Evolutionary conservation across 106 monocot species (phyloP), one percentile per base, ranked within the genome.

Genomic region (Cymbidium sinense): DNA sequence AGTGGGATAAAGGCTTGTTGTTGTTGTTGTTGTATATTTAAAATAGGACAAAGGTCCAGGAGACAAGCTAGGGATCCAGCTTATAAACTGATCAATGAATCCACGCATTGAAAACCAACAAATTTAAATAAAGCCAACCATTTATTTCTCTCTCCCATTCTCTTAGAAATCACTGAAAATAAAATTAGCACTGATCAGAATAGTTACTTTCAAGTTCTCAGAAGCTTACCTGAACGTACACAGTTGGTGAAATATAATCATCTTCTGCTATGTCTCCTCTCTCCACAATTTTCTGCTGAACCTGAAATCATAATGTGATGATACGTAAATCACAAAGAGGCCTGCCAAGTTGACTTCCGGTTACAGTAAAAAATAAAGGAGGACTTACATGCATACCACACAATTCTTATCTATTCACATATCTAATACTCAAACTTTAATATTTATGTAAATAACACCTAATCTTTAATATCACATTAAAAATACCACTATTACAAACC

Each of bases 201-300:
- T 41, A 13, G 47, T 47, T 13, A 15, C 15, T 47, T 15, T 2
- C 47, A 47, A 47, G 61, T 25, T 72, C 65, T 70, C 31, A 31
- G 50, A 47, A 64, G 34, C 18, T 34, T 82, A 98, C 96, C 91
- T 94, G 90, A 9, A 98, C 86, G 81, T 85, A 90, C 28, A 92
- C 81, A 13, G 90, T 92, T 39, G 96, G 85, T 76, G 85, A 82
- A 81, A 90, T 82, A 75, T 82, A 80, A 44, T 89, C 96, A 44
- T 89, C 96, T 31, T 83, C n/a, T 29, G 65, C 52, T 50, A 64
- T 55, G 28, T 84, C 86, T 73, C 85, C 91, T 81, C 94, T 94
- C 76, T 92, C 90, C 74, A 92, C 58, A 47, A 98, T 85, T 65
- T 84, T 90, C 62, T 90, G 85, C 78, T 94, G 94, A 52, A 77